phyloP scores from a whole-genome alignment of 768 basidiomycete genomes.

The Mycena vulgaris region DNA sequence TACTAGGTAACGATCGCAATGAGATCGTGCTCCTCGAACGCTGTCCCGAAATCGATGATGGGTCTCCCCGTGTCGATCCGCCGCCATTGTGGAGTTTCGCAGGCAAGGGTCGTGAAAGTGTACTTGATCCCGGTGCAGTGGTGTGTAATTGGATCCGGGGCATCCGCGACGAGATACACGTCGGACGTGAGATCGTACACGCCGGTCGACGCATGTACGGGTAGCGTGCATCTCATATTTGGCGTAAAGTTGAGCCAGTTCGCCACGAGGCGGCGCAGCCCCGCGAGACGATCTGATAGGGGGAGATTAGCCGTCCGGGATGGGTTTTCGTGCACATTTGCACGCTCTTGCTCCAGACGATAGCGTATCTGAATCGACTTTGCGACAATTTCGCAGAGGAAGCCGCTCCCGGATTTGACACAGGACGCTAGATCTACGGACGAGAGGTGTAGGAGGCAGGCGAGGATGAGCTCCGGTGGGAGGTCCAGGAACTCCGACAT shows the following conservation, averaged over 20 bases:
- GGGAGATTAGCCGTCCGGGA: not conserved
- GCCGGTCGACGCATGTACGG: not conserved
- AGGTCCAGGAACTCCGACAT: too few species aligned
- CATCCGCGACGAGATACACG: slow-evolving; percentile 4
- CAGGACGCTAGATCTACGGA: too few species aligned
- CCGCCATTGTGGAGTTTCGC: slow-evolving; percentile 7
- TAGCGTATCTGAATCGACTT: slow-evolving; percentile 6
- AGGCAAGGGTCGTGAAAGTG: not conserved
- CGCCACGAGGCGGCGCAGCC: not conserved
- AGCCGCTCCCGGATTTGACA: too few species aligned
- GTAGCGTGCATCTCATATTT: not conserved
- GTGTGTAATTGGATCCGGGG: not conserved
- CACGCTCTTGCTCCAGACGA: slow-evolving; percentile 5
- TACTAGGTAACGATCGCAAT: slow-evolving; percentile 34
- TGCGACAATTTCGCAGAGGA: too few species aligned
- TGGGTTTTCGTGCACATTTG: slow-evolving; percentile 11
- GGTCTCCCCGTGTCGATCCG: slow-evolving; percentile 9
- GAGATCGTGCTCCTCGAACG: slow-evolving; percentile 33
- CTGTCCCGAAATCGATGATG: slow-evolving; percentile 30
- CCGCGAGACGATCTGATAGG: slow-evolving; percentile 10
- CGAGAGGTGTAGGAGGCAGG: too few species aligned
- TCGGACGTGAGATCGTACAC: slow-evolving; percentile 19
- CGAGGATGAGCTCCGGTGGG: too few species aligned
- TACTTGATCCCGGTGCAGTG: slow-evolving; percentile 24
- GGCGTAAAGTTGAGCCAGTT: slow-evolving; percentile 22